Percentiles rank a stretch among this genome's conserved stretches.
These are phyloP conservation scores for Acer saccharum DNA, from an alignment of 345 rosid species.

Conservation along the genomic window DNA sequence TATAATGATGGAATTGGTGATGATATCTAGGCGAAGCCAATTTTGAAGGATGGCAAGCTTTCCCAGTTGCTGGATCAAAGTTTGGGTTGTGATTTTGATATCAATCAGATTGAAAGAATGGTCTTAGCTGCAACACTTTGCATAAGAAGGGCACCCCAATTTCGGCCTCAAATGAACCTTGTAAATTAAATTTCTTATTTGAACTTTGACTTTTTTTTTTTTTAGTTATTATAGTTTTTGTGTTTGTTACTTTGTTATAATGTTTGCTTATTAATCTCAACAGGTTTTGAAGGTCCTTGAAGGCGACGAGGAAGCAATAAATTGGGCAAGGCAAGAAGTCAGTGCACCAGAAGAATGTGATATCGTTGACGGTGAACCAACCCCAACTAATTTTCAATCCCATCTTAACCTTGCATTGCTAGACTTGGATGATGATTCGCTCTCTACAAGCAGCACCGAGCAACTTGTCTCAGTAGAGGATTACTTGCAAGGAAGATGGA, in stretches of 20 bases:
- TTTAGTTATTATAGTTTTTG: not conserved
- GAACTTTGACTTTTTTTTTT: not conserved
- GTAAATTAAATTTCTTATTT: slow-evolving; percentile 38
- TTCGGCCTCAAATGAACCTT: slow-evolving; percentile 71
- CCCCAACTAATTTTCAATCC: slow-evolving; percentile 61
- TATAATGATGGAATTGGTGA: slow-evolving; percentile 3
- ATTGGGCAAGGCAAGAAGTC: slow-evolving; percentile 69
- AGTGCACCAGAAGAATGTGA: slow-evolving; percentile 47
- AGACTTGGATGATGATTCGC: slow-evolving; percentile 74
- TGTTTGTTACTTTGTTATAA: slow-evolving; percentile 13
- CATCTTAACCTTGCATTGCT: slow-evolving; percentile 84
- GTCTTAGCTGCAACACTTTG: slow-evolving; percentile 82
- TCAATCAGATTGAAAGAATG: slow-evolving; percentile 64
- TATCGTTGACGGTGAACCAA: slow-evolving; percentile 41
- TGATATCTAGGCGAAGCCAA: slow-evolving; percentile 74
- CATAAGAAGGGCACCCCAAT: slow-evolving; percentile 59
- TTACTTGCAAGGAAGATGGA: slow-evolving; percentile 79
- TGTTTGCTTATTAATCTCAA: not conserved
- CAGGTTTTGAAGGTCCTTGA: slow-evolving; percentile 82
- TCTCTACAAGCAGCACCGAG: slow-evolving; percentile 55
- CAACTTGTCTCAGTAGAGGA: slow-evolving; percentile 64
- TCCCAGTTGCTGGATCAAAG: slow-evolving; percentile 74
- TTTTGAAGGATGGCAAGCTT: slow-evolving; percentile 64
- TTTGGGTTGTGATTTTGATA: slow-evolving; percentile 40
- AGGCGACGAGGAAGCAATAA: slow-evolving; percentile 71